These are phyloP conservation scores for Kondoa subrosea DNA, from an alignment of 768 basidiomycete species.

Conservation along the genomic window DNA sequence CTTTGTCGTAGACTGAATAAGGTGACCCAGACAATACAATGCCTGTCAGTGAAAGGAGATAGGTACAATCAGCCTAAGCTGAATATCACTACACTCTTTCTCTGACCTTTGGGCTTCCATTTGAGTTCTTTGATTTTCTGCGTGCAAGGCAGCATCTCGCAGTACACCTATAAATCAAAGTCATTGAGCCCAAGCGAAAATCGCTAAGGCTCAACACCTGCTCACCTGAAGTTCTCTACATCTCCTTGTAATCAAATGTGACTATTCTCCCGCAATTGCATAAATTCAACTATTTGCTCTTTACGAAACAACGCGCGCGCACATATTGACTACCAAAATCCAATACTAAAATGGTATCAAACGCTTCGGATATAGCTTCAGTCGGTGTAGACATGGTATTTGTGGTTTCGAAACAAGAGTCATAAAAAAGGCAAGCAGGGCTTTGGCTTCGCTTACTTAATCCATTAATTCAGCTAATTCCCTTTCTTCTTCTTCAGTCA, in stretches of 20 bases:
- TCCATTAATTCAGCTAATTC: slow-evolving; percentile 68
- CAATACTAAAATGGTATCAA: slow-evolving; percentile 15
- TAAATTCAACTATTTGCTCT: slow-evolving; percentile 2
- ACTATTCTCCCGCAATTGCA: slow-evolving; percentile 50
- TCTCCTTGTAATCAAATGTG: slow-evolving; percentile 90
- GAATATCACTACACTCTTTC: neutral
- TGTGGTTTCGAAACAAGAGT: neutral
- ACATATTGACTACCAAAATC: slow-evolving; percentile 21
- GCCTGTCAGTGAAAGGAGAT: slow-evolving; percentile 38
- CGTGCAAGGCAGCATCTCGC: slow-evolving; percentile 93
- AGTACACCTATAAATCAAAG: slow-evolving; percentile 39
- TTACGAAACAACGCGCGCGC: neutral
- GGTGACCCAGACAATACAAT: slow-evolving; percentile 96
- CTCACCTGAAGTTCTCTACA: slow-evolving; percentile 84
- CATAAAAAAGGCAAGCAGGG: too few species aligned
- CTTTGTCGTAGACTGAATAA: slow-evolving; percentile 88
- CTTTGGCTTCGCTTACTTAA: neutral
- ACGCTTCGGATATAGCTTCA: neutral
- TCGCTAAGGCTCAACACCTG: neutral
- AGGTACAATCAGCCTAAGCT: neutral
- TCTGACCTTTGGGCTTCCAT: slow-evolving; percentile 82
- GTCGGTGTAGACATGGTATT: neutral
- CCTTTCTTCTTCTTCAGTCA: slow-evolving; percentile 78
- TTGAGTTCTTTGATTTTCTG: slow-evolving; percentile 66
- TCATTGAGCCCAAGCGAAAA: neutral